A percentile compares a stretch with the other conserved stretches of the same genome.
These are phyloP conservation scores for Sporothrix pseudoabietina DNA, from an alignment of 2,329 filamentous ascomycete genomes.

Conservation along the genomic window DNA sequence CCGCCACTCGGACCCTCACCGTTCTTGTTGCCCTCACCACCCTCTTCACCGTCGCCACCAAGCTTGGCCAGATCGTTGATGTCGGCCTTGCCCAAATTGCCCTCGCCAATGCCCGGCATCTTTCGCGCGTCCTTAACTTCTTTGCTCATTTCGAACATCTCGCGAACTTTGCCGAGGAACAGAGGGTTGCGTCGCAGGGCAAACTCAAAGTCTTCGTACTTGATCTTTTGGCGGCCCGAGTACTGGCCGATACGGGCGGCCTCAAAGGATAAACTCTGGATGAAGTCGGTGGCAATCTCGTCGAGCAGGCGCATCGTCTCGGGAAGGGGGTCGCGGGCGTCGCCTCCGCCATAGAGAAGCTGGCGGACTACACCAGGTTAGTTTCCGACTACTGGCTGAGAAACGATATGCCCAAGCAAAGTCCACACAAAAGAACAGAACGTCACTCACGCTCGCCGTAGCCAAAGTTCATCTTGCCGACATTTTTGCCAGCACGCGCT, in stretches of 20 bases:
- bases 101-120: slow-evolving; percentile 70
- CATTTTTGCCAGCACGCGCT: slow-evolving; percentile 75
- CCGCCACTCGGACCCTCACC: slow-evolving; percentile 32
- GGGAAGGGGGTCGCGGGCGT: slow-evolving; percentile 74
- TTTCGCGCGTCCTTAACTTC: slow-evolving; percentile 83
- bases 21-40: slow-evolving; percentile 20
- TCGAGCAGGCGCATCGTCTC: slow-evolving; percentile 86
- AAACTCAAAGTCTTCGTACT: slow-evolving; percentile 97
- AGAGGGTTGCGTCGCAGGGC: slow-evolving; percentile 81
- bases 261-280: slow-evolving; percentile 89
- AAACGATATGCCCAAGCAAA: neutral
- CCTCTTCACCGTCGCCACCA: slow-evolving; percentile 30
- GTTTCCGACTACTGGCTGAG: neutral
- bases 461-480: slow-evolving; percentile 79
- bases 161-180: slow-evolving; percentile 86
- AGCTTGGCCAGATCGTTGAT: slow-evolving; percentile 37
- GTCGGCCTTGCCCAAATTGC: slow-evolving; percentile 37
- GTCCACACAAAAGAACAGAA: neutral
- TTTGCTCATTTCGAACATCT: slow-evolving; percentile 84
- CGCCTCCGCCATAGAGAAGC: slow-evolving; percentile 79
- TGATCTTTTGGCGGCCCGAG: slow-evolving; percentile 90
- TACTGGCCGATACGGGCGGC: slow-evolving; percentile 84
- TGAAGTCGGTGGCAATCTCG: slow-evolving; percentile 95
- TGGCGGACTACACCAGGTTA: slow-evolving; percentile 59
- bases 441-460: slow-evolving; percentile 66